Evolutionary conservation across 2,329 filamentous ascomycete genomes (phyloP).

Genomic region (Cercospora berteroae): DNA sequence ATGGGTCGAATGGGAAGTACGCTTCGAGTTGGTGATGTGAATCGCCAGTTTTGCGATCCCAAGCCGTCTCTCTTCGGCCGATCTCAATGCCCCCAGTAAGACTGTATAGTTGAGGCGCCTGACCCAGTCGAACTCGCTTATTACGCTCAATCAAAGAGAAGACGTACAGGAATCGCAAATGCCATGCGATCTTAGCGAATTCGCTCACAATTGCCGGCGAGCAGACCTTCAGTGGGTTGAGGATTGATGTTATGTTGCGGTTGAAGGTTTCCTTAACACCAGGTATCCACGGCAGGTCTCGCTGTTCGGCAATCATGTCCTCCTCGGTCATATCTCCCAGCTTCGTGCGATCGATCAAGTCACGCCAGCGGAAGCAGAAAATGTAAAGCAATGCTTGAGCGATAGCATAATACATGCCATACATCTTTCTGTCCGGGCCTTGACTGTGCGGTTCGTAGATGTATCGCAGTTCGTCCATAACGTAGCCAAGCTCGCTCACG

Average conservation of each 20-base stretch:
- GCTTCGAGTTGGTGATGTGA: slow-evolving; percentile 82
- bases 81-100: slow-evolving; percentile 51
- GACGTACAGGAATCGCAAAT: slow-evolving; percentile 85
- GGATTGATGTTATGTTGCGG: slow-evolving; percentile 76
- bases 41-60: slow-evolving; percentile 62
- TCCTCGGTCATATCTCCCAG: slow-evolving; percentile 48
- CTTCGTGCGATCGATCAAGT: slow-evolving; percentile 63
- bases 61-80: slow-evolving; percentile 56
- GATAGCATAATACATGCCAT: slow-evolving; percentile 80
- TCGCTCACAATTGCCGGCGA: slow-evolving; percentile 85
- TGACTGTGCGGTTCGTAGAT: slow-evolving; percentile 71
- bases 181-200: slow-evolving; percentile 83
- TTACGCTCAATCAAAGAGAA: slow-evolving; percentile 86
- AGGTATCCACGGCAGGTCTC: slow-evolving; percentile 75
- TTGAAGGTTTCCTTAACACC: slow-evolving; percentile 71
- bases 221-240: slow-evolving; percentile 95
- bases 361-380: slow-evolving; percentile 97
- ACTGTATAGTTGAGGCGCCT: slow-evolving; percentile 56
- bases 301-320: slow-evolving; percentile 60
- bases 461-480: slow-evolving; percentile 72
- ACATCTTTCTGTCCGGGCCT: slow-evolving; percentile 81
- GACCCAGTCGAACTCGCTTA: slow-evolving; percentile 78
- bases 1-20: slow-evolving; percentile 97
- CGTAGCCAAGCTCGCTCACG: slow-evolving; percentile 72
- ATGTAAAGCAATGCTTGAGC: slow-evolving; percentile 91